Base-by-base conservation (phyloP, 2,329 filamentous ascomycete species). In the Trichoderma sp. region DNA sequence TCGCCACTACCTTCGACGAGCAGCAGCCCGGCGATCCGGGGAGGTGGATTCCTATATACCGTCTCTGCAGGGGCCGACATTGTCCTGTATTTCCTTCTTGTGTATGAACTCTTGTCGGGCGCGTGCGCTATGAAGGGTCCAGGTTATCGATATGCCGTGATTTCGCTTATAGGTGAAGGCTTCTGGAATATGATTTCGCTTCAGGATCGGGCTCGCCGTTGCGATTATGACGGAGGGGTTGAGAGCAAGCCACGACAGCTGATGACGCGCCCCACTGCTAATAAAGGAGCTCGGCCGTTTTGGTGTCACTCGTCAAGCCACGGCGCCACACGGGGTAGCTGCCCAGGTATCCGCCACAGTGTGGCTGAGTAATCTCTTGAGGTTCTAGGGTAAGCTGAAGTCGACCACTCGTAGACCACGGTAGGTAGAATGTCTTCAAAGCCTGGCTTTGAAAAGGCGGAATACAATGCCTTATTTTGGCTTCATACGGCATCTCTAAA, bases 1-100 rank as follows among this genome's bases (percentile, higher is more conserved):
- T 66, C 52, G 45, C 57, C 51, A 66, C 45, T 58, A 58, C 12
- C 34, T 39, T 24, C 12, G 34, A 44, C 47, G 50, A 57, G 66
- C 28, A 15, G 41, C 34, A 39, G 34, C 34, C 34, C 34, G 12
- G 34, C 12, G 5, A 14, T 64, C 52, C 52, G 10, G 24, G 64
- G 51, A 71, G 69, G 39, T 28, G 50, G 48, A 45, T 45, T 54
- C 50, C 67, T 72, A 74, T 78, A 72, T 78, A 83, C 81, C 75
- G 78, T 75, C 69, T 80, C 75, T 68, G 74, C 72, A 56, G 80
- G 77, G 66, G 78, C 74, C 69, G 80, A 78, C 80, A 82, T 82
- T 64, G 34, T 39, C 5, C 5, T 39, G 64, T 76, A 14, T 19
- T n/a, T 39, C 7, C 30, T 24, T 24, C 21, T 7, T 55, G 50